Conservation (phyloP, 768 basidiomycete species). For the Astraeus odoratus region DNA sequence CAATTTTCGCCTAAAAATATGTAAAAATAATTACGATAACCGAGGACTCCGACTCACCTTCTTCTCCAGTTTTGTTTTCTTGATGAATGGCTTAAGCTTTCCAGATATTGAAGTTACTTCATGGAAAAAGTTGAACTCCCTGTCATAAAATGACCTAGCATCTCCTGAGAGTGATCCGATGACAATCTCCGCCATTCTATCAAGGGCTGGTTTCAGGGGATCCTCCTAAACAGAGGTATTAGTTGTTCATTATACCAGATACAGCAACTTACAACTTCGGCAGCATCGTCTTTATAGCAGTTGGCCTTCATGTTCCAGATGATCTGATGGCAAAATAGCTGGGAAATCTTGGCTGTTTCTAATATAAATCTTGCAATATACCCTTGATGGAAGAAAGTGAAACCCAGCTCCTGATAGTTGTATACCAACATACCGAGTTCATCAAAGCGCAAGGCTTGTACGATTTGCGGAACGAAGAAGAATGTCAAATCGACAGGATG, state of each 20-base stretch:
- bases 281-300: slow-evolving; percentile 86
- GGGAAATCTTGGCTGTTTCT: slow-evolving; percentile 95
- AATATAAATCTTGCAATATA: slow-evolving; percentile 95
- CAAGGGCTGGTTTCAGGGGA: slow-evolving; percentile 93
- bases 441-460: slow-evolving; percentile 91
- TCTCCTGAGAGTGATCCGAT: slow-evolving; percentile 84
- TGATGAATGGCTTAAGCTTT: slow-evolving; percentile 94
- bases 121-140: slow-evolving; percentile 93
- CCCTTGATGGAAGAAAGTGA: slow-evolving; percentile 39
- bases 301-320: slow-evolving; percentile 99
- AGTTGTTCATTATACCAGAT: background rate
- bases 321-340: slow-evolving; percentile 97
- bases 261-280: slow-evolving; percentile 57
- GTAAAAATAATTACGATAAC: background rate
- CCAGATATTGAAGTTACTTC: slow-evolving; percentile 98
- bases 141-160: slow-evolving; percentile 83
- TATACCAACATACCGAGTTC: slow-evolving; percentile 54
- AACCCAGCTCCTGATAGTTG: background rate
- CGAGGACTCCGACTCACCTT: slow-evolving; percentile 47
- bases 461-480: slow-evolving; percentile 98
- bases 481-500: slow-evolving; percentile 94
- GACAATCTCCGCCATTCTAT: slow-evolving; percentile 73
- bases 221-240: slow-evolving; percentile 59
- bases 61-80: slow-evolving; percentile 92
- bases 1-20: slow-evolving; percentile 79